These are phyloP conservation scores for Backusella tarrabulga DNA, from an alignment of 192 early-diverging fungal genomes.

Conservation along the genomic window DNA sequence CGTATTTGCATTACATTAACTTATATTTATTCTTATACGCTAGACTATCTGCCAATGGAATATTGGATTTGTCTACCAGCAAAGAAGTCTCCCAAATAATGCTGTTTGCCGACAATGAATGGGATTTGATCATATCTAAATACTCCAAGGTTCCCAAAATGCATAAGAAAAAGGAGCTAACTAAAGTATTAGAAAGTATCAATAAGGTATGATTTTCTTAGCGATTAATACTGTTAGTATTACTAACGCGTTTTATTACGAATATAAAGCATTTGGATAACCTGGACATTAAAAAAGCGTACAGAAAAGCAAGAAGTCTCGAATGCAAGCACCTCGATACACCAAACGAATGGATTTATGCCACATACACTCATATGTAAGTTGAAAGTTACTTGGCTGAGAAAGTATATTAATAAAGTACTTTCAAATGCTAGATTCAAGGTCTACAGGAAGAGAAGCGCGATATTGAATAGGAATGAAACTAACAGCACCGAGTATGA, in stretches of 20 bases:
- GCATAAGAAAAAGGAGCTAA: too few relatives aligned
- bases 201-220: neutral
- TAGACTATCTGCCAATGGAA: too few relatives aligned
- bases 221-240: neutral
- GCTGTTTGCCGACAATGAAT: too few relatives aligned
- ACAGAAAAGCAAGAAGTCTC: too few relatives aligned
- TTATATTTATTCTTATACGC: too few relatives aligned
- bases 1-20: too few relatives aligned
- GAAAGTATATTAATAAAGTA: neutral
- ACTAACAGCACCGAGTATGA: neutral
- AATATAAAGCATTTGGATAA: neutral
- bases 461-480: neutral
- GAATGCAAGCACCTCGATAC: neutral
- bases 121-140: neutral
- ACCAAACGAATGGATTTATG: neutral
- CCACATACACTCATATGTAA: neutral
- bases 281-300: neutral
- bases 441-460: neutral
- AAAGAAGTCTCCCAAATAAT: too few relatives aligned
- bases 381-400: neutral
- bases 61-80: too few relatives aligned
- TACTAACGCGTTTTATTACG: neutral
- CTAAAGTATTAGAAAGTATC: neutral
- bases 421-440: neutral
- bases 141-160: too few relatives aligned